phyloP scores from a whole-genome alignment of 805 yeast species.

The Yarrowia sp. region DNA sequence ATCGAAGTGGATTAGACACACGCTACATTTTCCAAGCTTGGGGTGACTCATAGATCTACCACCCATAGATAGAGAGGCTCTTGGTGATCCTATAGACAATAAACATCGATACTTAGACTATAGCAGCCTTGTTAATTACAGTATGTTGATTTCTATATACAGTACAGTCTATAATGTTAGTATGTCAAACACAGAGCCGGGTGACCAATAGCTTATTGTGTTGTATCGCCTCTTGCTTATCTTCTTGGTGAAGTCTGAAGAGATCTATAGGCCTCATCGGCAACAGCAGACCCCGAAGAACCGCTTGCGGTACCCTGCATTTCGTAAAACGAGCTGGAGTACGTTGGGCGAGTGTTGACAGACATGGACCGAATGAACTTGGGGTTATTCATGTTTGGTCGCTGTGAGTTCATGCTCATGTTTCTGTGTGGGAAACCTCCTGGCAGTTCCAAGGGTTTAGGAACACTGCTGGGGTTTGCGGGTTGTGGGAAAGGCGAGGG shows the following conservation, averaged over 20 bases:
- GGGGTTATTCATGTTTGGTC: neutral
- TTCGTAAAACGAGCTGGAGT: conserved; percentile 11
- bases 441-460: conserved; percentile 10
- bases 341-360: conserved; percentile 29
- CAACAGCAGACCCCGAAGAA: conserved; percentile 5
- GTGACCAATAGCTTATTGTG: no score
- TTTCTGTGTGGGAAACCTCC: conserved; percentile 16
- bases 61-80: no score
- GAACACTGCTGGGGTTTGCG: conserved; percentile 2
- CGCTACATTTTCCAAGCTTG: no score
- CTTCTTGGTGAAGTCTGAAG: conserved; percentile 13
- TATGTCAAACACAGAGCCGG: neutral
- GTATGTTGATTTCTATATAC: neutral
- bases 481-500: neutral
- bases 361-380: conserved; percentile 31
- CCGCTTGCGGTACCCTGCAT: neutral
- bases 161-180: neutral
- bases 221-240: neutral
- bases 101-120: neutral
- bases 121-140: no score
- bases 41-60: no score
- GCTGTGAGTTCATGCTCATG: conserved; percentile 11
- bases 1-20: neutral
- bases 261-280: conserved; percentile 26
- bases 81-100: no score